Evolutionary conservation across 2,329 filamentous ascomycete genomes (phyloP), one percentile per base, ranked within the genome.

Genomic region (Ophiobolus disseminans): DNA sequence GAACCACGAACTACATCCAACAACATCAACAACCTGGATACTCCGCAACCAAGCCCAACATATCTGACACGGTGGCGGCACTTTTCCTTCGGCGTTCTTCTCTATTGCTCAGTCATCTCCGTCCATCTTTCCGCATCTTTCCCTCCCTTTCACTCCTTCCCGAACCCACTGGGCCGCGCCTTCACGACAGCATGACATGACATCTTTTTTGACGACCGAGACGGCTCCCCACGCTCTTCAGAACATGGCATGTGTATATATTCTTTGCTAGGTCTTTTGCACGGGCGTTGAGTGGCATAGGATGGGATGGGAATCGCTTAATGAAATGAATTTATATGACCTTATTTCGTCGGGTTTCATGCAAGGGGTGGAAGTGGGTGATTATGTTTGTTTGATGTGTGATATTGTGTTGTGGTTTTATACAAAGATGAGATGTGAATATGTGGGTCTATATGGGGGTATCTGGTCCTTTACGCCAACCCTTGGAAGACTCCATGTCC

Each of bases 61-160:
- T n/a, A n/a, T n/a, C n/a, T n/a, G n/a, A n/a, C n/a, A n/a, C n/a
- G n/a, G n/a, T n/a, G n/a, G n/a, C n/a, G n/a, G n/a, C n/a, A n/a
- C n/a, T n/a, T 22, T 36, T 20, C 34, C 34, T 36, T 9, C 6
- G 37, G 38, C 38, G 30, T 42, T 47, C 1, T n/a, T n/a, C n/a
- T n/a, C n/a, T n/a, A n/a, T n/a, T n/a, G n/a, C n/a, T n/a, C n/a
- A n/a, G n/a, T 34, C 34, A 20, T 9, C 34, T 19, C 34, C 16
- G 19, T 28, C 38, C 20, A 11, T 40, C 38, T 9, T 30, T 40
- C 30, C 43, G 23, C 8, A 13, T 22, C 13, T 36, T 36, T 41
- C 28, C 20, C 42, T 26, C 20, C 55, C 44, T 55, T 22, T 21
- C 41, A 42, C 56, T 58, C 55, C 65, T 66, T 50, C 60, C 65